Percentiles rank a stretch among this genome's conserved stretches.
Evolutionary conservation across 2,329 filamentous ascomycete genomes (phyloP).

Genomic region (Talaromyces sp.): DNA sequence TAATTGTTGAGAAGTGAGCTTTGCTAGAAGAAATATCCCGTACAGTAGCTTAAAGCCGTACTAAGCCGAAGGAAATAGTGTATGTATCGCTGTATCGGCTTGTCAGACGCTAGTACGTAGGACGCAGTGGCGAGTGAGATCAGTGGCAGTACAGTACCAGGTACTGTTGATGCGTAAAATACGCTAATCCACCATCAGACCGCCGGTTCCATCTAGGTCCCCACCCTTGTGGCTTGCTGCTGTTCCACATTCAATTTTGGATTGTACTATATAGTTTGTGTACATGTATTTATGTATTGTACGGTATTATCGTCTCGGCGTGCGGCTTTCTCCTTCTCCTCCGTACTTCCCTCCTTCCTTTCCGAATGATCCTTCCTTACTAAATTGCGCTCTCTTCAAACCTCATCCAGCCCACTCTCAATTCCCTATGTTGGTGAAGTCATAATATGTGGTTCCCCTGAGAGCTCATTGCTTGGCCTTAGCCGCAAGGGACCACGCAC

Average conservation of each 20-base stretch:
- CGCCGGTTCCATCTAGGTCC: background rate
- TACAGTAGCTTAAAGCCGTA: background rate
- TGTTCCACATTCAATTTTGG: background rate
- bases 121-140: background rate
- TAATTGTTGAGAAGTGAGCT: background rate
- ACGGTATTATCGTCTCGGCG: background rate
- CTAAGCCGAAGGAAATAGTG: background rate
- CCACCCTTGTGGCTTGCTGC: background rate
- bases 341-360: background rate
- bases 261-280: background rate
- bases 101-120: background rate
- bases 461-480: slow-evolving; percentile 10
- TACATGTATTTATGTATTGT: background rate
- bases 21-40: background rate
- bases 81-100: background rate
- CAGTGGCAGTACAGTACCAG: background rate
- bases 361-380: slow-evolving; percentile 1
- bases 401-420: background rate
- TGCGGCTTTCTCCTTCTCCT: background rate
- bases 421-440: slow-evolving; percentile 6
- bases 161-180: background rate
- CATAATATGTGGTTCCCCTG: slow-evolving; percentile 11
- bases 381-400: background rate
- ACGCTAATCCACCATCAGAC: background rate
- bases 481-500: slow-evolving; percentile 11